Evolutionary conservation across 2,329 filamentous ascomycete species (phyloP).

Genomic region (Nothophoma quercina): DNA sequence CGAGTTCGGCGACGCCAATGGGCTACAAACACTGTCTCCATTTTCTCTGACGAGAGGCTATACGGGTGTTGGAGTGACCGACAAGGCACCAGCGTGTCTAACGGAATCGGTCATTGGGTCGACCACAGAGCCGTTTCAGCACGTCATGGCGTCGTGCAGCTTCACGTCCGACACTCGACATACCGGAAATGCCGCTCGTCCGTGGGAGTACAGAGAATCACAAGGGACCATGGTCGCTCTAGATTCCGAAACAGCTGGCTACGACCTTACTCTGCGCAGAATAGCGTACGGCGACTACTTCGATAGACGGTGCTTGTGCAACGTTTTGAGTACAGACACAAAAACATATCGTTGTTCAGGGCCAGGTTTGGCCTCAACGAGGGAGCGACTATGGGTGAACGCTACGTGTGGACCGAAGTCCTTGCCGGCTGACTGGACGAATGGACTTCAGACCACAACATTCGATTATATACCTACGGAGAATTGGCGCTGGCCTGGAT

Average conservation of each 20-base stretch:
- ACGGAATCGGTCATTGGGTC: conserved; percentile 22
- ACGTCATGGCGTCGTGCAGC: conserved; percentile 40
- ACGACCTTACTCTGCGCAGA: conserved; percentile 30
- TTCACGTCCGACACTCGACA: conserved; percentile 39
- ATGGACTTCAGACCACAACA: conserved; percentile 33
- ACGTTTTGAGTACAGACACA: conserved; percentile 23
- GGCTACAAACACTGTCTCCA: conserved; percentile 36
- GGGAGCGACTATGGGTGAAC: conserved; percentile 42
- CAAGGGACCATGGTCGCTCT: conserved; percentile 38
- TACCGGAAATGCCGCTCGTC: conserved; percentile 42
- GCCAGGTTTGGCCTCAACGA: conserved; percentile 31
- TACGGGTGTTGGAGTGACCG: conserved; percentile 26
- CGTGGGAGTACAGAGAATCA: conserved; percentile 43
- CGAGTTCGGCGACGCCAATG: conserved; percentile 41
- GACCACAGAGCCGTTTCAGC: conserved; percentile 38
- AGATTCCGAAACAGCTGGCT: conserved; percentile 45
- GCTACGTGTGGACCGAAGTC: conserved; percentile 39
- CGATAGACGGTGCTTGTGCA: conserved; percentile 45
- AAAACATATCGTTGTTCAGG: conserved; percentile 28
- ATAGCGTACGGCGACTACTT: conserved; percentile 39
- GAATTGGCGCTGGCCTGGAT: conserved; percentile 41
- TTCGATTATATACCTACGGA: conserved; percentile 38
- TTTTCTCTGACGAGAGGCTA: conserved; percentile 37
- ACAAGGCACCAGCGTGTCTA: conserved; percentile 43
- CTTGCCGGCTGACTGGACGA: conserved; percentile 36